Evolutionary conservation across 257 asterid genomes (phyloP), one percentile per base, ranked within the genome.

Genomic region (Solanum appendiculatum): DNA sequence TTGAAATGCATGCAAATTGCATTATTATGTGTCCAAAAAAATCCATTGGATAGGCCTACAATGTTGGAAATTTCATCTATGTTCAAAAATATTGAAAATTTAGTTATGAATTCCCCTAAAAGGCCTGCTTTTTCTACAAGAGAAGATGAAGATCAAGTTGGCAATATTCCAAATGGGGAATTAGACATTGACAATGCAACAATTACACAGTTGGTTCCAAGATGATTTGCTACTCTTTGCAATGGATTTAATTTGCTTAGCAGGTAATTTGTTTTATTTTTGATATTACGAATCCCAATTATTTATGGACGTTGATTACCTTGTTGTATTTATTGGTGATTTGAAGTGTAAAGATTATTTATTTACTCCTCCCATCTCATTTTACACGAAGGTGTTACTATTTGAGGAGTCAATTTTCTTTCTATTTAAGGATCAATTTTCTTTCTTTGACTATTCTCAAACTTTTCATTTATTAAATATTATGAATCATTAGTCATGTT

Each of bases 11-110:
- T 91, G 88, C 92, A 89, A 81, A 89, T 88, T 78, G 93, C 89
- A 29, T 88, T 91, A 21, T 75, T 89, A 77, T 91, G 93, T 36
- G 93, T 90, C 29, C 88, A 91, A 88, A 90, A 88, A 86, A 85
- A 86, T 83, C 83, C 90, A 64, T 81, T 85, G 56, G 90, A 89
- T 77, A 51, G 89, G 40, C 93, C 89, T 25, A 74, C 89, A 64
- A 88, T 89, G 93, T 86, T 91, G 86, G 91, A 91, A 23, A 86
- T 89, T 72, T 87, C 86, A 16, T 90, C 87, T 7, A 91, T 88
- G 93, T 89, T 91, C 3, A 88, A 86, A 68, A 87, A 48, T 48
- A 48, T 48, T 48, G 2, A 48, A 48, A 48, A 48, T 48, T 15
- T 48, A 48, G 56, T 48, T 48, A 5, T 48, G 56, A 15, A 48